phyloP scores from a whole-genome alignment of 2,329 filamentous ascomycete species.

The Venturia asperata region DNA sequence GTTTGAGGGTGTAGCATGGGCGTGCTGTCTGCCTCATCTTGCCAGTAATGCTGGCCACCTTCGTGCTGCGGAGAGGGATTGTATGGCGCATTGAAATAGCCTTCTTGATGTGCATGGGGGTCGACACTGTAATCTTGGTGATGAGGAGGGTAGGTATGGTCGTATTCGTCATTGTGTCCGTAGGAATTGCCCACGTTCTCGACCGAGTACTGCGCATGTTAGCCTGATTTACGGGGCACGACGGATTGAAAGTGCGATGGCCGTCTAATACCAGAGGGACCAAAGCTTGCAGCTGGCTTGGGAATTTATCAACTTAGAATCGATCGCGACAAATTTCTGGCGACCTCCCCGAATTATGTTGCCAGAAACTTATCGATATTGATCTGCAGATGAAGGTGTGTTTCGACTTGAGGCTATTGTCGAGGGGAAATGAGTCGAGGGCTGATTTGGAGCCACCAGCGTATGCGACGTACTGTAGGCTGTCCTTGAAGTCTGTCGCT shows the following conservation, averaged over 20 bases:
- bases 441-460: neutral
- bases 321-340: neutral
- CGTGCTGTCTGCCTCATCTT: slow-evolving; percentile 62
- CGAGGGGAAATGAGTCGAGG: neutral
- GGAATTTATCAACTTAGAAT: neutral
- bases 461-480: slow-evolving; percentile 55
- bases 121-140: slow-evolving; percentile 51
- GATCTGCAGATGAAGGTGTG: neutral
- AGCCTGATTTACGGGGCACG: slow-evolving; percentile 13
- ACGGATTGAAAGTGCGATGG: slow-evolving; percentile 21
- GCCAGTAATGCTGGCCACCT: slow-evolving; percentile 49
- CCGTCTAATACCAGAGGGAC: neutral
- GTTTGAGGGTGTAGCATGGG: slow-evolving; percentile 67
- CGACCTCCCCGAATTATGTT: neutral
- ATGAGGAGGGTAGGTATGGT: slow-evolving; percentile 41
- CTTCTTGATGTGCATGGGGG: slow-evolving; percentile 79
- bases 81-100: slow-evolving; percentile 79
- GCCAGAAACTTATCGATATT: neutral
- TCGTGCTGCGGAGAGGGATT: slow-evolving; percentile 57
- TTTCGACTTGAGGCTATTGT: neutral
- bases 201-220: slow-evolving; percentile 55
- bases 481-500: slow-evolving; percentile 76
- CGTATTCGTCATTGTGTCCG: slow-evolving; percentile 55
- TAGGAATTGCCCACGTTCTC: slow-evolving; percentile 59
- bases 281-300: neutral